Evolutionary conservation across 1,284 basidiomycete species (phyloP).

Genomic region (Cutaneotrichosporon curvatum): DNA sequence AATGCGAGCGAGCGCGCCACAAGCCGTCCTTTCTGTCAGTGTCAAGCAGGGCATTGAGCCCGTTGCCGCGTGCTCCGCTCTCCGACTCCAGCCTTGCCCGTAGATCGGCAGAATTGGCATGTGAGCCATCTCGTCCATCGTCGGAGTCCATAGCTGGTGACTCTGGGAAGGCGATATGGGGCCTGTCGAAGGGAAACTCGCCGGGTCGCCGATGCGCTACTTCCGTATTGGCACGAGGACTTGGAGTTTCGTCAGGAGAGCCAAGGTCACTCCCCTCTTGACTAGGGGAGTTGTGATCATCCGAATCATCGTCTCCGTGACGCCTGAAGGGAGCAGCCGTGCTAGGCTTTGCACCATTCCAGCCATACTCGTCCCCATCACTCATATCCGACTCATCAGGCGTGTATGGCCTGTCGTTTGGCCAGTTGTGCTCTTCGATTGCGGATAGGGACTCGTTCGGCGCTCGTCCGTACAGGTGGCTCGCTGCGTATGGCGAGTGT

Average conservation of each 20-base stretch:
- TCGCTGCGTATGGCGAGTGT: slow-evolving; percentile 80
- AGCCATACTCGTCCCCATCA: slow-evolving; percentile 43
- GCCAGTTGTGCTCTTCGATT: slow-evolving; percentile 33
- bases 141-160: slow-evolving; percentile 35
- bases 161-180: slow-evolving; percentile 31
- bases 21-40: slow-evolving; percentile 37
- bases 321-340: slow-evolving; percentile 71
- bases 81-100: slow-evolving; percentile 33
- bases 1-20: slow-evolving; percentile 41
- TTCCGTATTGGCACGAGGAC: background rate
- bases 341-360: slow-evolving; percentile 29
- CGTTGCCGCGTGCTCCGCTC: slow-evolving; percentile 36
- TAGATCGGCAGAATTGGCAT: slow-evolving; percentile 18
- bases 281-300: slow-evolving; percentile 5
- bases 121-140: slow-evolving; percentile 10
- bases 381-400: slow-evolving; percentile 30
- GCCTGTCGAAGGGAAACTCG: slow-evolving; percentile 11
- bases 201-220: background rate
- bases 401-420: slow-evolving; percentile 27
- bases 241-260: slow-evolving; percentile 4
- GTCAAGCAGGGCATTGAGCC: slow-evolving; percentile 35
- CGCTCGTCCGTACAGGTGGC: slow-evolving; percentile 60
- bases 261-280: background rate
- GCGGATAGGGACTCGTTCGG: slow-evolving; percentile 37
- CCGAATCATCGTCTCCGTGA: slow-evolving; percentile 53